Percentiles rank a stretch among this genome's conserved stretches.
Conservation (phyloP, 495 filamentous ascomycete genomes). For the Neurospora hispaniola region DNA sequence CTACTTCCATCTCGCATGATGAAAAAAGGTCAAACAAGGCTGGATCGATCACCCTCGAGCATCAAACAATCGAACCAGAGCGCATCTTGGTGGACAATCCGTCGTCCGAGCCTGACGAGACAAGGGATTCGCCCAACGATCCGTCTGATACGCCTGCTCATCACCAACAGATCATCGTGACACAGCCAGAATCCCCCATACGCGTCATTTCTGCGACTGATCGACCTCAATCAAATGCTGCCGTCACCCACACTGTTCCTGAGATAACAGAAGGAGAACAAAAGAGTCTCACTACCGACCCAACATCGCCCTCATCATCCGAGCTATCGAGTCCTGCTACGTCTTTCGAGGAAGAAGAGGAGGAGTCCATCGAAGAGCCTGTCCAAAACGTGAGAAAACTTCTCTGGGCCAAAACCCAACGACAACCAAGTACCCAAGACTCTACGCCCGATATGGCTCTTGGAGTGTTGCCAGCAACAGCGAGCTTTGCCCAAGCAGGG, state of each 20-base stretch:
- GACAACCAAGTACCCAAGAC: background rate
- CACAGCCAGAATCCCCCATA: background rate
- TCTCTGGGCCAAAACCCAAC: constrained; percentile 16
- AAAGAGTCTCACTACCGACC: background rate
- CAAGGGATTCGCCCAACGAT: background rate
- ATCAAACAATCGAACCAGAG: background rate
- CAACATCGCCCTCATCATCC: background rate
- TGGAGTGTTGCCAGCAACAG: background rate
- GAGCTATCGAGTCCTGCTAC: background rate
- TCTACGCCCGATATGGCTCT: background rate
- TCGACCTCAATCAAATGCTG: background rate
- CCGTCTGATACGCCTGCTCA: background rate
- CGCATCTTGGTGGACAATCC: background rate
- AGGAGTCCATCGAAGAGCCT: background rate
- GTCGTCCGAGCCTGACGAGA: background rate
- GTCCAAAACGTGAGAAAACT: constrained; percentile 5
- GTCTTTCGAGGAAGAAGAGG: background rate
- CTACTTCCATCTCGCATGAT: background rate
- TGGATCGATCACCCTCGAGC: background rate
- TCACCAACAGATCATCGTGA: background rate
- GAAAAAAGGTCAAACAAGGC: background rate
- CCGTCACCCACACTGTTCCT: background rate
- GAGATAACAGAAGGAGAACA: background rate
- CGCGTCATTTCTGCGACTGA: background rate
- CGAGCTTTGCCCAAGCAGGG: constrained; percentile 1